Evolutionary conservation across 192 early-diverging fungal species (phyloP).

Genomic region (Coemansia sp.): DNA sequence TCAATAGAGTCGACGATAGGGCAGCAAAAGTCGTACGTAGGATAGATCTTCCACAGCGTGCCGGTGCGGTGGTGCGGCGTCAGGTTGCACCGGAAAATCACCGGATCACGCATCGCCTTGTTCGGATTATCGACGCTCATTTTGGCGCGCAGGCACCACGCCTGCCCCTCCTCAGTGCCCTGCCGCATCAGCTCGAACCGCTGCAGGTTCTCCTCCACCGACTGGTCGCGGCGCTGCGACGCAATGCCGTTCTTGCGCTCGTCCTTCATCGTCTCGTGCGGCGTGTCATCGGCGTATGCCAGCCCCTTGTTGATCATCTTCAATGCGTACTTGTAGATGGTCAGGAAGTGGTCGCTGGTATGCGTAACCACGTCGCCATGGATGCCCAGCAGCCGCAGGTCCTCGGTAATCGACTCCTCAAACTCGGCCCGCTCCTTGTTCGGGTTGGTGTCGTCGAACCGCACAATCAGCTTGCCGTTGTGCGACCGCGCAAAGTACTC

Average conservation of each 20-base stretch:
- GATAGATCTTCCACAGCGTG: slow-evolving; percentile 94
- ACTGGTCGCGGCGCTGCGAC: slow-evolving; percentile 76
- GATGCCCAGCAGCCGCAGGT: slow-evolving; percentile 86
- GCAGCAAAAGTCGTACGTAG: slow-evolving; percentile 98
- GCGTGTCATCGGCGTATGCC: slow-evolving; percentile 94
- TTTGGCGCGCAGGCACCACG: slow-evolving; percentile 91
- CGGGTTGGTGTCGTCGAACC: slow-evolving; percentile 99
- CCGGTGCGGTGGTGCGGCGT: slow-evolving; percentile 88
- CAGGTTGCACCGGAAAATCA: slow-evolving; percentile 92
- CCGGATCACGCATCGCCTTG: slow-evolving; percentile 93
- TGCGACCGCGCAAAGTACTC: slow-evolving; percentile 92
- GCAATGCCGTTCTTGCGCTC: slow-evolving; percentile 82
- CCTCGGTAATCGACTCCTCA: slow-evolving; percentile 93
- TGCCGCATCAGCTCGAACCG: slow-evolving; percentile 91
- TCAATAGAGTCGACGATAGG: slow-evolving; percentile 95
- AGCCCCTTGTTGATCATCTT: slow-evolving; percentile 82
- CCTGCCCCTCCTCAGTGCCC: slow-evolving; percentile 78
- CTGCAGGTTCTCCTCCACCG: slow-evolving; percentile 87
- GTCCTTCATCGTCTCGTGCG: slow-evolving; percentile 80
- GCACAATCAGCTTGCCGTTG: slow-evolving; percentile 89
- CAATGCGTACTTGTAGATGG: slow-evolving; percentile 80
- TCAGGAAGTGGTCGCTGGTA: slow-evolving; percentile 92
- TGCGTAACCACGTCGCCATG: slow-evolving; percentile 73
- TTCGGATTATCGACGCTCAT: slow-evolving; percentile 86
- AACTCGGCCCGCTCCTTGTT: slow-evolving; percentile 96